These are phyloP conservation scores for Apiospora kogelbergensis DNA, from an alignment of 2,329 filamentous ascomycete species.

Conservation along the genomic window DNA sequence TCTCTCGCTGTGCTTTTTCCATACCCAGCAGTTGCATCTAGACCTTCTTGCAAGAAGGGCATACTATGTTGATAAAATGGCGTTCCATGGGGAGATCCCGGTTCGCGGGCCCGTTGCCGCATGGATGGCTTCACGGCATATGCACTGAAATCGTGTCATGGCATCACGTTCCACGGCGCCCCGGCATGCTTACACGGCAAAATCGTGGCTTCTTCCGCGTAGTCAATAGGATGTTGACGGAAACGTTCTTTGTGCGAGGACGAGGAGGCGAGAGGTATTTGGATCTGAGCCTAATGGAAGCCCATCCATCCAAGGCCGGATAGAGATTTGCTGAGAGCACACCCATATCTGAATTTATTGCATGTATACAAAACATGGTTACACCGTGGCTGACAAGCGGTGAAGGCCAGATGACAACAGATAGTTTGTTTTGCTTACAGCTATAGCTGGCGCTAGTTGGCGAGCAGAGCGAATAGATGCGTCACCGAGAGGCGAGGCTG, in stretches of 20 bases:
- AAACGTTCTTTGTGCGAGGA: background rate
- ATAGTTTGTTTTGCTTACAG: background rate
- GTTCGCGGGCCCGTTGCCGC: background rate
- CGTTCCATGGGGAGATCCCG: background rate
- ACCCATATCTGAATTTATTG: background rate
- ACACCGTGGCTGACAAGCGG: conserved; percentile 5
- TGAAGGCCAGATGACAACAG: background rate
- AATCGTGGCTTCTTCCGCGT: background rate
- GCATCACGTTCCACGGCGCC: conserved; percentile 1
- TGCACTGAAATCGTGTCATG: conserved; percentile 5
- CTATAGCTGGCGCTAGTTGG: background rate
- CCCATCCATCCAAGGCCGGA: background rate
- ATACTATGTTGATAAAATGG: background rate
- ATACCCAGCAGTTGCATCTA: background rate
- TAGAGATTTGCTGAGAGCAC: background rate
- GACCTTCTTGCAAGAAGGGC: background rate
- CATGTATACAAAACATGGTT: background rate
- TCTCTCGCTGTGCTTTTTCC: background rate
- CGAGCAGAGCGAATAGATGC: background rate
- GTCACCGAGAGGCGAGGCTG: background rate
- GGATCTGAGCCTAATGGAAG: background rate
- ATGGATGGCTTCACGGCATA: background rate
- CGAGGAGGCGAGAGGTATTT: background rate
- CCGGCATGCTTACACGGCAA: background rate
- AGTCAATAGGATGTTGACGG: background rate